These are phyloP conservation scores for Avena insularis DNA, from an alignment of 176 grass and related monocot genomes.

Conservation along the genomic window DNA sequence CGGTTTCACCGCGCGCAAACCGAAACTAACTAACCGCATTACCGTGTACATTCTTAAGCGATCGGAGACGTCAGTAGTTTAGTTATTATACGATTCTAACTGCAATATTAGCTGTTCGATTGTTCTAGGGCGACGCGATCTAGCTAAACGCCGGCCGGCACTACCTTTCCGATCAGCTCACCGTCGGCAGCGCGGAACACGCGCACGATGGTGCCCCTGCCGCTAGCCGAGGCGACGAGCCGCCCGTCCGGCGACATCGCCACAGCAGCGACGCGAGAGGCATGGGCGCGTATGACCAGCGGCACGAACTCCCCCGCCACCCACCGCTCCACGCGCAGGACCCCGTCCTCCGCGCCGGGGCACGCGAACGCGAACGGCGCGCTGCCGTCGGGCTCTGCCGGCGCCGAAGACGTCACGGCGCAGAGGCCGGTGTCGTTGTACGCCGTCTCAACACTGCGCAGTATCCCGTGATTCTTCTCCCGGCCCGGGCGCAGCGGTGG, in stretches of 20 bases:
- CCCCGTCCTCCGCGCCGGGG: constrained; percentile 53
- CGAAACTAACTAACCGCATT: background rate
- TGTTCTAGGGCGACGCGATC: constrained; percentile 36
- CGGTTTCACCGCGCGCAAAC: background rate
- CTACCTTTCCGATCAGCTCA: constrained; percentile 48
- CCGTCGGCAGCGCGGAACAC: constrained; percentile 54
- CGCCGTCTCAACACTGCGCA: background rate
- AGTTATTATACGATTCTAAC: background rate
- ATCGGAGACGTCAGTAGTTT: background rate
- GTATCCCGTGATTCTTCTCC: background rate
- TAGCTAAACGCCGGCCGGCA: constrained; percentile 36
- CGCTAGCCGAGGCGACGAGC: constrained; percentile 69
- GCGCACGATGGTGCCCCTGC: constrained; percentile 71
- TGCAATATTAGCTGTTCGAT: background rate
- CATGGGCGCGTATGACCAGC: constrained; percentile 47
- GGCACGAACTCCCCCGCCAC: background rate
- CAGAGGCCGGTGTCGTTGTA: background rate
- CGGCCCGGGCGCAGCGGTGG: too few relatives aligned
- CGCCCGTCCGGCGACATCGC: constrained; percentile 62
- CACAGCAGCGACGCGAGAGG: constrained; percentile 47
- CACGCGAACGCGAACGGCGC: constrained; percentile 59
- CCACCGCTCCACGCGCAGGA: constrained; percentile 22
- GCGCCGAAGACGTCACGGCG: constrained; percentile 40
- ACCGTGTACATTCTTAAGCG: background rate
- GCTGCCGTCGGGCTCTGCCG: constrained; percentile 39